Base-by-base conservation (phyloP, 2,329 filamentous ascomycete species). In the Fusarium miscanthi region DNA sequence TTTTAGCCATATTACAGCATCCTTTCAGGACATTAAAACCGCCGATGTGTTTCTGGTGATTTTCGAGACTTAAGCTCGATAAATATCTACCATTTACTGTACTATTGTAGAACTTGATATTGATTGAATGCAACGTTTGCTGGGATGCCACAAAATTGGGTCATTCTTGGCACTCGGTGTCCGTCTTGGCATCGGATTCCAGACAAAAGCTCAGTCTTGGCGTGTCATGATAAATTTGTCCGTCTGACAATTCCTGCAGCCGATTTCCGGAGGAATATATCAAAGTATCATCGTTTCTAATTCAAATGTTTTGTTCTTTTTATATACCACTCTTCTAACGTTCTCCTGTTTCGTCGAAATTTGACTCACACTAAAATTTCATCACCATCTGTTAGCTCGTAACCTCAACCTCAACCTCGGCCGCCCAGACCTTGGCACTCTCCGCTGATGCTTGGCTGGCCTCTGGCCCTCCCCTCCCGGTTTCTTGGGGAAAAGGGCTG, bases 401-500 rank as follows among this genome's bases (percentile, higher is more conserved):
- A 43, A 37, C 61, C 49, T 63, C 66, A 43, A 37, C 61, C 49
- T 63, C 66, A 53, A 56, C 67, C 59, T 66, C 52, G 66, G 64
- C 46, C 59, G 74, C 71, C 74, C 71, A 77, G 69, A 53, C 61
- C 75, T 77, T 77, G 75, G 75, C 75, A 60, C 70, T 62, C 63
- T 63, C 63, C 62, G 62, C 58, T 31, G 61, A 63, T 62, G 59
- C 65, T 70, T 67, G 69, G 69, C 72, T 74, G 51, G 49, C 51
- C 37, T 56, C 30, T 59, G 59, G 59, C 63, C 69, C 60, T 57
- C 51, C 62, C 57, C 67, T 53, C 68, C 53, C 43, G 43, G 64
- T 59, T 63, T 67, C 48, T 37, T 45, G 8, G 21, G 25, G 51
- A 59, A 45, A 51, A 46, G 46, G 56, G 57, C 33, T 59, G 48